These are phyloP conservation scores for Akanthomyces uredinophilus DNA, from an alignment of 2,329 filamentous ascomycete genomes.

Conservation along the genomic window DNA sequence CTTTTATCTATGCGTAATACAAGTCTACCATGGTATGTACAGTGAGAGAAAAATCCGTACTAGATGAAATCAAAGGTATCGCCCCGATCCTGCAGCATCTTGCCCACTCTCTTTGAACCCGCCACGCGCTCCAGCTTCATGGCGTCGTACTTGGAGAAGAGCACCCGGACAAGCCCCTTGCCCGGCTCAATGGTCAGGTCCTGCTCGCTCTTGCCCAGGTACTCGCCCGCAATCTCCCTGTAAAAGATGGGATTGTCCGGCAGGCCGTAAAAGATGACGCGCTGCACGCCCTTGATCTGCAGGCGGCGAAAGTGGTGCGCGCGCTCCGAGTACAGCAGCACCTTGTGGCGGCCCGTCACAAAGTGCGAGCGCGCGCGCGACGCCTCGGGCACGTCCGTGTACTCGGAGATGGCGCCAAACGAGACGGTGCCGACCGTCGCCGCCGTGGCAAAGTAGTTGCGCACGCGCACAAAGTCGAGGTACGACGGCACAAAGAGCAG, in stretches of 20 bases:
- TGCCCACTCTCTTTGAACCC: slow-evolving; percentile 71
- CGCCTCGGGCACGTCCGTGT: slow-evolving; percentile 72
- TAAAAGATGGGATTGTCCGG: slow-evolving; percentile 87
- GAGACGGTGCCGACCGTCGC: slow-evolving; percentile 45
- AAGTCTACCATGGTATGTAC: not conserved
- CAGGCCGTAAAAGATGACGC: slow-evolving; percentile 82
- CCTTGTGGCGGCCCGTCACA: slow-evolving; percentile 70
- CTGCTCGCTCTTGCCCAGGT: slow-evolving; percentile 55
- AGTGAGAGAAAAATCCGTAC: slow-evolving; percentile 6
- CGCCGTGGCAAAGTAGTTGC: slow-evolving; percentile 83
- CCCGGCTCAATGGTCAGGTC: slow-evolving; percentile 51
- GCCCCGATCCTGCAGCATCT: slow-evolving; percentile 76
- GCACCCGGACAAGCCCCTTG: slow-evolving; percentile 52
- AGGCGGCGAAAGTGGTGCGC: slow-evolving; percentile 97
- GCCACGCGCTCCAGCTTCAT: slow-evolving; percentile 85
- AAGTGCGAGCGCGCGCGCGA: slow-evolving; percentile 86
- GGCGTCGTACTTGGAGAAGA: slow-evolving; percentile 87
- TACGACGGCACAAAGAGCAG: slow-evolving; percentile 90
- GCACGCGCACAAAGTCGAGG: slow-evolving; percentile 87
- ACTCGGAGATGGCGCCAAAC: slow-evolving; percentile 81
- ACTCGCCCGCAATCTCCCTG: slow-evolving; percentile 67
- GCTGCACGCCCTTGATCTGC: slow-evolving; percentile 71
- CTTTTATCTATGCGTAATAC: slow-evolving; percentile 6
- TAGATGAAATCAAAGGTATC: slow-evolving; percentile 96
- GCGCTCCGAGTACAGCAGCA: slow-evolving; percentile 87